Conservation (phyloP, 2,329 filamentous ascomycete genomes). For the Zalaria obscura region DNA sequence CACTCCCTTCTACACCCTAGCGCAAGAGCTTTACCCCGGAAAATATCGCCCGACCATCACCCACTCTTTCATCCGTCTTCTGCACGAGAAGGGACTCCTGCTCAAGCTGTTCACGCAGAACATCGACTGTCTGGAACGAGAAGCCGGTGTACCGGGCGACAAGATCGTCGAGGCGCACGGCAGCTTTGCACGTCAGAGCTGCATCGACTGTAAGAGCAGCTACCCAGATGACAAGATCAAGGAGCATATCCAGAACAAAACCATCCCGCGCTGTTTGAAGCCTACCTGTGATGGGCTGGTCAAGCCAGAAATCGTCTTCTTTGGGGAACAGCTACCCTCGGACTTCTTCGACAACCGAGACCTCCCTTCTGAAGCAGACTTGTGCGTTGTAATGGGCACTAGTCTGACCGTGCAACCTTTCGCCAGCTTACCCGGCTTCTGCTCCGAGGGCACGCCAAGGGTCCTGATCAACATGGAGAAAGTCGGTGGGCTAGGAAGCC, state of each 20-base stretch:
- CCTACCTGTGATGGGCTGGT: conserved; percentile 60
- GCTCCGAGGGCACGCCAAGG: conserved; percentile 49
- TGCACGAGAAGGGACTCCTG: conserved; percentile 65
- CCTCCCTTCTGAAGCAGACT: conserved; percentile 50
- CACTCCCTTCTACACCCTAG: conserved; percentile 80
- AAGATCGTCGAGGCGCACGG: conserved; percentile 89
- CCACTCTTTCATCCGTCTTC: conserved; percentile 74
- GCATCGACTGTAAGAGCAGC: conserved; percentile 67
- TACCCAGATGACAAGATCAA: conserved; percentile 67
- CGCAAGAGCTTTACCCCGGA: conserved; percentile 83
- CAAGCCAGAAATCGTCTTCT: conserved; percentile 93
- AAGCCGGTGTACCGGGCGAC: conserved; percentile 67
- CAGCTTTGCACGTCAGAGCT: conserved; percentile 81
- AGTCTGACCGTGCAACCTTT: conserved; percentile 83
- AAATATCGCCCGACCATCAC: conserved; percentile 79
- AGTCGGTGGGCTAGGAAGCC: conserved; percentile 64
- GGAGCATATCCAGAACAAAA: conserved; percentile 47
- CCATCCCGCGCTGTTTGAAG: conserved; percentile 55
- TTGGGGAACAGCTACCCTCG: conserved; percentile 59
- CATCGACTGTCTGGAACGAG: conserved; percentile 86
- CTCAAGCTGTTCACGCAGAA: conserved; percentile 92
- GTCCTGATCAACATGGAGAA: conserved; percentile 77
- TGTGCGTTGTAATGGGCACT: conserved; percentile 78
- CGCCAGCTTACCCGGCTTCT: conserved; percentile 58
- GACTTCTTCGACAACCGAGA: conserved; percentile 47